phyloP scores from a whole-genome alignment of 169 alveolate genomes.

The Cyclospora cayetanensis region DNA sequence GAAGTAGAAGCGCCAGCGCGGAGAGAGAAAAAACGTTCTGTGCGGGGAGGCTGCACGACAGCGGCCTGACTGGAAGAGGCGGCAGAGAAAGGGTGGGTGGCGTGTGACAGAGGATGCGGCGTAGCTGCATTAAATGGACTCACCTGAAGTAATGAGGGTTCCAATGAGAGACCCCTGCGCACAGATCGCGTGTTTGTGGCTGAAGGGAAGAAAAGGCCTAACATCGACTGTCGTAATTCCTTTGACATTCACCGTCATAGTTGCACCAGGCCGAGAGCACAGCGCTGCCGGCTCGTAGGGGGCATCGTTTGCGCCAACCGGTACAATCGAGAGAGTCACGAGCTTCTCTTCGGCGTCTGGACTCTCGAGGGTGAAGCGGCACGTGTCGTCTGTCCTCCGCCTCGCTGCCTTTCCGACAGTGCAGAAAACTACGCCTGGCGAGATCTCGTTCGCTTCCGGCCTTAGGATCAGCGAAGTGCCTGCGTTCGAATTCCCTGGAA shows the following conservation, averaged over 20 bases:
- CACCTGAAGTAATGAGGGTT: slow-evolving; percentile 39
- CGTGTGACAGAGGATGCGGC: no score
- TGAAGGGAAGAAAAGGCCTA: background rate
- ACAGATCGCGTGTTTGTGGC: slow-evolving; percentile 33
- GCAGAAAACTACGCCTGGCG: slow-evolving; percentile 16
- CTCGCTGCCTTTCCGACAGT: background rate
- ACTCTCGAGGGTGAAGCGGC: slow-evolving; percentile 34
- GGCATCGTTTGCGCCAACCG: background rate
- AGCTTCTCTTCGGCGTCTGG: background rate
- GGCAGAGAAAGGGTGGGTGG: no score
- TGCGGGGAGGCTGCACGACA: no score
- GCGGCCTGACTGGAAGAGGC: no score
- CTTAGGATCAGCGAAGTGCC: background rate
- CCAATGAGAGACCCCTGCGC: slow-evolving; percentile 33
- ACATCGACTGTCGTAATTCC: slow-evolving; percentile 9
- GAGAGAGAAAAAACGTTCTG: no score
- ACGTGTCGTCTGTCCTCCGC: background rate
- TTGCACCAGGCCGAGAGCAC: slow-evolving; percentile 30
- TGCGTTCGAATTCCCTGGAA: background rate
- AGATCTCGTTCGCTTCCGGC: background rate
- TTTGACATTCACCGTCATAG: background rate
- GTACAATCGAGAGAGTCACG: slow-evolving; percentile 7
- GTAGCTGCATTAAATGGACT: no score
- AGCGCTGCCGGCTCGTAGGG: background rate
- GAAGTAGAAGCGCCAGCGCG: no score